These are phyloP conservation scores for Albugo candida DNA, from an alignment of 352 stramenopile species.

Conservation along the genomic window DNA sequence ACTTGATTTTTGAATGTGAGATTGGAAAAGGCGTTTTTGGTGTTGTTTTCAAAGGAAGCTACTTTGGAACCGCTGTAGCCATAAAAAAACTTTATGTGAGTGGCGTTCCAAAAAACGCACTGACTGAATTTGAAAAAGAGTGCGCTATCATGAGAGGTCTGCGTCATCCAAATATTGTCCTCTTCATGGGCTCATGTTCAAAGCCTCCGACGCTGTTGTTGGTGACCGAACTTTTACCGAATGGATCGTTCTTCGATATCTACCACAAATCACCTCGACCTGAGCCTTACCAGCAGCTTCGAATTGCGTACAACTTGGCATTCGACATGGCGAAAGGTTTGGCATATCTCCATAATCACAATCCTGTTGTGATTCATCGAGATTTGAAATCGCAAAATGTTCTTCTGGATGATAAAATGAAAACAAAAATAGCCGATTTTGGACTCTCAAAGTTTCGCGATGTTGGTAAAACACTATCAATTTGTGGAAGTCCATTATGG, in stretches of 20 bases:
- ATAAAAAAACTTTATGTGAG: slow-evolving; percentile 75
- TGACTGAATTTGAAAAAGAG: slow-evolving; percentile 68
- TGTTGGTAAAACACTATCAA: slow-evolving; percentile 74
- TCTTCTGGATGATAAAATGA: slow-evolving; percentile 62
- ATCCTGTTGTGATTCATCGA: slow-evolving; percentile 94
- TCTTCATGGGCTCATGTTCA: slow-evolving; percentile 96
- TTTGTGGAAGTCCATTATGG: slow-evolving; percentile 68
- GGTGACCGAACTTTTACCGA: slow-evolving; percentile 84
- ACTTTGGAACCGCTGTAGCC: slow-evolving; percentile 62
- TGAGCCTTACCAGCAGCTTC: slow-evolving; percentile 25
- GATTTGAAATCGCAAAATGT: slow-evolving; percentile 72
- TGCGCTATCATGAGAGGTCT: slow-evolving; percentile 79
- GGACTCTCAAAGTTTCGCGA: slow-evolving; percentile 69
- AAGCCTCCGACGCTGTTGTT: slow-evolving; percentile 90
- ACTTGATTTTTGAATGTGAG: slow-evolving; percentile 39
- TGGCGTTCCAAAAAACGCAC: slow-evolving; percentile 59
- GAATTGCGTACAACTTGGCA: slow-evolving; percentile 58
- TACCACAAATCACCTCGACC: slow-evolving; percentile 64
- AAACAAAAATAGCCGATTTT: slow-evolving; percentile 72
- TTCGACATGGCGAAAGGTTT: slow-evolving; percentile 86
- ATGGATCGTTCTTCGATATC: slow-evolving; percentile 75
- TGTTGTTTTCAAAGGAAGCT: slow-evolving; percentile 65
- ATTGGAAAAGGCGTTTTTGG: slow-evolving; percentile 68
- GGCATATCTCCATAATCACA: slow-evolving; percentile 93
- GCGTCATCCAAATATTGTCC: slow-evolving; percentile 93